These are phyloP conservation scores for Tripidium arundinaceum DNA, from an alignment of 202 grass and related monocot species.

Conservation along the genomic window DNA sequence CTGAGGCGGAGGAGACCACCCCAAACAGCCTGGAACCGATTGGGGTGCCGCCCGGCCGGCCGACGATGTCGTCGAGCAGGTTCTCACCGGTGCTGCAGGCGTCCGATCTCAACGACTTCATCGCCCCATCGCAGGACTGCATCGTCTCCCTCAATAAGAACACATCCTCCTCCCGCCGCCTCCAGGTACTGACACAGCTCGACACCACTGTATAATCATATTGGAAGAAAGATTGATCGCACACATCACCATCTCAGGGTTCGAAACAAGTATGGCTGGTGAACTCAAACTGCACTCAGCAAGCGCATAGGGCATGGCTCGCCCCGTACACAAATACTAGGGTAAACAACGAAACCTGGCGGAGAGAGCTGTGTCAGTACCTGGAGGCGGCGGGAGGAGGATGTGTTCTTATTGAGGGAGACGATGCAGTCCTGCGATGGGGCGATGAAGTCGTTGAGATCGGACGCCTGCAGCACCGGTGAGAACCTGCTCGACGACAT, in stretches of 20 bases:
- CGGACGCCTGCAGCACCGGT: constrained; percentile 76
- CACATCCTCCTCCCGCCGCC: constrained; percentile 28
- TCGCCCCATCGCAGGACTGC: constrained; percentile 89
- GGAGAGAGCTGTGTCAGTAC: constrained; percentile 6
- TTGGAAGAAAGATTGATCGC: no score
- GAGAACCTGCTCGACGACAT: constrained; percentile 94
- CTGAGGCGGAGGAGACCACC: neutral
- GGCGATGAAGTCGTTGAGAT: constrained; percentile 98
- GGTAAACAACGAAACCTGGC: neutral
- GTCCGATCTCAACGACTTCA: constrained; percentile 98
- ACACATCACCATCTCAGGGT: neutral
- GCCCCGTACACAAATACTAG: neutral
- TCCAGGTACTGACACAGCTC: constrained; percentile 25
- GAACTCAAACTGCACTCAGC: neutral
- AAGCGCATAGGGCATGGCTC: neutral
- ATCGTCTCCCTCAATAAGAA: constrained; percentile 74
- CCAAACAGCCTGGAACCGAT: neutral
- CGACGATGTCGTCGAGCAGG: constrained; percentile 69
- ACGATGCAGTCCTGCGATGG: constrained; percentile 91
- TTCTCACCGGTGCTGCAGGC: constrained; percentile 92
- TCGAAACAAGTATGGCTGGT: neutral
- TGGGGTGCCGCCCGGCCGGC: neutral
- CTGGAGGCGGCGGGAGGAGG: constrained; percentile 37
- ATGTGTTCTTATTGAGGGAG: constrained; percentile 56
- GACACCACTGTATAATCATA: no score